A percentile compares a stretch with the other conserved stretches of the same genome.
These are phyloP conservation scores for Fusarium sp. DNA, from an alignment of 2,329 filamentous ascomycete species.

Conservation along the genomic window DNA sequence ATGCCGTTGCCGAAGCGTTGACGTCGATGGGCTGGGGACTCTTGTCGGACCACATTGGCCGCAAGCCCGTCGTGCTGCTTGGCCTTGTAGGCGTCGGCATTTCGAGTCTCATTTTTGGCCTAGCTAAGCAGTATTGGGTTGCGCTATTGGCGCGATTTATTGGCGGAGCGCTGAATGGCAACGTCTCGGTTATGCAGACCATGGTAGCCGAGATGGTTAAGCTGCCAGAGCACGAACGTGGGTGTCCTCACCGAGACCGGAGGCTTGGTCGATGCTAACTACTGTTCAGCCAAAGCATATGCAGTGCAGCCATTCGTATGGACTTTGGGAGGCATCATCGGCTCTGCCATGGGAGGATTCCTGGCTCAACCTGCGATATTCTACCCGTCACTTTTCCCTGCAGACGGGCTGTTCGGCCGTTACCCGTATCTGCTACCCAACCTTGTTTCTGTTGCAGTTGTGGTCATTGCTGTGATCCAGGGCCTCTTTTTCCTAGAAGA, in stretches of 20 bases:
- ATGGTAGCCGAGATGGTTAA: constrained; percentile 93
- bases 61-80: constrained; percentile 76
- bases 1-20: constrained; percentile 86
- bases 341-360: constrained; percentile 84
- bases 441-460: constrained; percentile 70
- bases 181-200: constrained; percentile 89
- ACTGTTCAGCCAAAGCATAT: constrained; percentile 68
- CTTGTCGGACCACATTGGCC: constrained; percentile 70
- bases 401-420: constrained; percentile 61
- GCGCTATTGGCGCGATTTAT: constrained; percentile 82
- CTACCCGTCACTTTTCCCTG: constrained; percentile 77
- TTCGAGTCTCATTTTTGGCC: constrained; percentile 86
- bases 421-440: constrained; percentile 68
- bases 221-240: constrained; percentile 82
- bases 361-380: constrained; percentile 68
- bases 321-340: constrained; percentile 88
- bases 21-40: constrained; percentile 76
- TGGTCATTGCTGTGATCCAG: constrained; percentile 73
- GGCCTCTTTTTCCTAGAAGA: constrained; percentile 71
- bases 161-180: constrained; percentile 91
- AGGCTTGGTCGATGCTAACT: not conserved
- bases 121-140: constrained; percentile 82
- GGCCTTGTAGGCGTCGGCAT: constrained; percentile 81
- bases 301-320: constrained; percentile 92
- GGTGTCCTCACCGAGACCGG: not conserved